Evolutionary conservation across 2,329 filamentous ascomycete species (phyloP), one percentile per base, ranked within the genome.

Genomic region (Sclerotinia borealis): DNA sequence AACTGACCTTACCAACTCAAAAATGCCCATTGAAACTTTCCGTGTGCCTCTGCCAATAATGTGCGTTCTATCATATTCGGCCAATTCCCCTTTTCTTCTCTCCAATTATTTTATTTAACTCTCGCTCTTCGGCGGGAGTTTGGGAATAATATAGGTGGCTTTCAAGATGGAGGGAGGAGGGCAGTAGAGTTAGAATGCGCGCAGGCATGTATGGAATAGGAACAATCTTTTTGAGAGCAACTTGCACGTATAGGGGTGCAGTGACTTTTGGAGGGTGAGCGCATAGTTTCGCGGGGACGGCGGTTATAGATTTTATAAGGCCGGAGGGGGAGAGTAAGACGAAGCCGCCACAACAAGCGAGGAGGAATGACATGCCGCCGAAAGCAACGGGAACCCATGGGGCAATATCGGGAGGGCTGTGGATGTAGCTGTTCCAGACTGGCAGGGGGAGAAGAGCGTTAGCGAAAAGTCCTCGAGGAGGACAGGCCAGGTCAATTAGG

Each of bases 381-480:
- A 85, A 88, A 11, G 82, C 79, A 65, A 79, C 76, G 45, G 83
- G 79, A 22, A 88, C 81, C 82, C 83, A 89, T 69, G 75, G 76
- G 3, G 80, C 75, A 4, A 87, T 75, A 48, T 79, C 82, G 17
- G 81, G 75, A 17, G 84, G 80, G 8, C 81, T 76, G 65, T 82
- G 73, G 49, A 79, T 73, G 66, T 82, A 79, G 48, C 81, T 78
- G 61, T 76, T 73, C 70, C 79, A 81, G 13, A 45, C 59, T 62
- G 10, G 31, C 10, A 48, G n/a, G 6, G 17, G 17, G 19, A 39
- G 22, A 25, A n/a, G 22, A 47, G 17, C 34, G 59, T 62, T 60
- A 51, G 31, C 15, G 47, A 41, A 19, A 17, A 7, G 17, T 31
- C 17, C 8, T n/a, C 5, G 45, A 10, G 19, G 25, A 9, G 6